A percentile compares a stretch with the other conserved stretches of the same genome.
These are phyloP conservation scores for Debaryomyces coudertii DNA, from an alignment of 1,139 yeast genomes.

Conservation along the genomic window DNA sequence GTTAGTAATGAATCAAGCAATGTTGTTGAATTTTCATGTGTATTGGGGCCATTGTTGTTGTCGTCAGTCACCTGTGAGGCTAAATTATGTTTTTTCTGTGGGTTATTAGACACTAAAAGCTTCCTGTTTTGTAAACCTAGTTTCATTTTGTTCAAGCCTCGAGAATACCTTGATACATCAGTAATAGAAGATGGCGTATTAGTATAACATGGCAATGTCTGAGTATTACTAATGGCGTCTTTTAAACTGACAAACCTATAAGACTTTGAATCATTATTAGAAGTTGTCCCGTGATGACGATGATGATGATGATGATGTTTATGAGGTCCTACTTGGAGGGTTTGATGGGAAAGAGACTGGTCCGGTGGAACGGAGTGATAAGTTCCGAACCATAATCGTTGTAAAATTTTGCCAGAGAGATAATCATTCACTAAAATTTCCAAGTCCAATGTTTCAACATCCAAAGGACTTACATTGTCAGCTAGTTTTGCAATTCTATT, in stretches of 20 bases:
- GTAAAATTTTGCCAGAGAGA: constrained; percentile 40
- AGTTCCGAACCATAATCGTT: constrained; percentile 39
- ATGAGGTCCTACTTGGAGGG: constrained; percentile 16
- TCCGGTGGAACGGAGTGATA: constrained; percentile 1
- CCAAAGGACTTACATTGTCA: constrained; percentile 40
- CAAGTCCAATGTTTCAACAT: constrained; percentile 49
- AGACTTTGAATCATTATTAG: constrained; percentile 11
- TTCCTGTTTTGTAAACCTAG: constrained; percentile 37
- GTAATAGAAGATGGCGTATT: constrained; percentile 11
- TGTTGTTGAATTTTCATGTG: constrained; percentile 10
- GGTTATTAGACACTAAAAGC: constrained; percentile 16
- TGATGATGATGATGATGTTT: constrained; percentile 18
- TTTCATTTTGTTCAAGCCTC: constrained; percentile 42
- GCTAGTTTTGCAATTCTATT: constrained; percentile 41
- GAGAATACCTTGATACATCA: constrained; percentile 35
- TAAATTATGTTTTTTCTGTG: constrained; percentile 11
- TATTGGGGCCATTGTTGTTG: not conserved
- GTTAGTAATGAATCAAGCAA: constrained; percentile 16
- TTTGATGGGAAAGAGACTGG: not conserved
- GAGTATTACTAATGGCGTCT: constrained; percentile 36
- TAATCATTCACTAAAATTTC: constrained; percentile 37
- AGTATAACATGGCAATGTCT: constrained; percentile 17
- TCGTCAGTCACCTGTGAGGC: not conserved
- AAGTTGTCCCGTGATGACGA: constrained; percentile 13
- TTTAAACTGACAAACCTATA: constrained; percentile 42